Base-by-base conservation (phyloP, 2,329 filamentous ascomycete species). In the Xylaria sp. region DNA sequence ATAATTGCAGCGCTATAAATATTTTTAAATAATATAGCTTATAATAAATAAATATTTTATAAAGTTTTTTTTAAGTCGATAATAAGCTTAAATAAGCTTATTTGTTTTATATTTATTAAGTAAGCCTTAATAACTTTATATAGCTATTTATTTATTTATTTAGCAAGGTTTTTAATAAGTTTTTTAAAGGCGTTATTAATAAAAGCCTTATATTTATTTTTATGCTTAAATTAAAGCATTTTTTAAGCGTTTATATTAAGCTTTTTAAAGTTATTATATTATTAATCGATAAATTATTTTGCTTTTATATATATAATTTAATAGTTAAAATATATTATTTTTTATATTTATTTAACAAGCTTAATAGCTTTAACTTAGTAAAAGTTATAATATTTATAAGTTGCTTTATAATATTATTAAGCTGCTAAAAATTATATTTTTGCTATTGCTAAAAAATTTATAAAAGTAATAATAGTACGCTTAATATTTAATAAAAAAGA, bases 331-430 rank as follows among this genome's bases (percentile, higher is more conserved):
- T 51, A 27, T 27, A 51, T 51, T 12, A 51, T 51, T 51, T 51
- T 51, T 51, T 27, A 9, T 27, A 51, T 51, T 51, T 51, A 51
- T 51, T 25, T 51, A 51, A 27, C 3, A 51, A 51, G 18, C 23
- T 51, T 27, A 13, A 13, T 51, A 27, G 8, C 23, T 51, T 51
- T 27, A 25, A 6, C 12, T 51, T 51, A 48, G 21, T 48, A 48
- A 21, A 48, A 2, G 3, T 13, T 13, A 42, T 42, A 42, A 13
- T 13, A 3, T 42, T 42, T 42, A 13, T 13, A 42, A 42, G 10
- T 18, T 13, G 18, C 10, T 5, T 42, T 13, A 13, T 42, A 42
- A 42, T 42, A 42, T 18, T 18, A 12, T 42, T 42, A 13, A 42
- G 10, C 10, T 4, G 10, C 3, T 42, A 13, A 42, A 42, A 13